A percentile compares a stretch with the other conserved stretches of the same genome.
Evolutionary conservation across 345 rosid genomes (phyloP).

Genomic region (Gynandropsis gynandra): DNA sequence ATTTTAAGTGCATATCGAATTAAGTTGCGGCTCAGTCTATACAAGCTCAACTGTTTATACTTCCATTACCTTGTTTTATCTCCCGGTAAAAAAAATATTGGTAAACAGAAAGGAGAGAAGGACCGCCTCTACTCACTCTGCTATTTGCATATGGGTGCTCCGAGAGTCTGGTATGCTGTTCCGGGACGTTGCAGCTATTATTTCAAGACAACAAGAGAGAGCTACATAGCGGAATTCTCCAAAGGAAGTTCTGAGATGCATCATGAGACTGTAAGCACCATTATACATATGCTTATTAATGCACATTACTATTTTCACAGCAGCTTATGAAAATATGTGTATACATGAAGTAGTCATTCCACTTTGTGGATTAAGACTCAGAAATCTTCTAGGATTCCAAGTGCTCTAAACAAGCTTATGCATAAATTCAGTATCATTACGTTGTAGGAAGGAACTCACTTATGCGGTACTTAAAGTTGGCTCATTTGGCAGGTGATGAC

Average conservation of each 20-base stretch:
- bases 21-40: too few relatives aligned
- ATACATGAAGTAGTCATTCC: too few relatives aligned
- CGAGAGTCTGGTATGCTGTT: slow-evolving; percentile 56
- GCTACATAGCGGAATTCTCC: slow-evolving; percentile 25
- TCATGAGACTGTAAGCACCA: slow-evolving; percentile 38
- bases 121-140: slow-evolving; percentile 52
- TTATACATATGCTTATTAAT: background rate
- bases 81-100: slow-evolving; percentile 21
- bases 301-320: slow-evolving; percentile 11
- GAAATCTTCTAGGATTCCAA: background rate
- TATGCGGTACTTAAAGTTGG: too few relatives aligned
- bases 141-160: slow-evolving; percentile 64
- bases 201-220: slow-evolving; percentile 36
- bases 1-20: slow-evolving; percentile 3
- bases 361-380: too few relatives aligned
- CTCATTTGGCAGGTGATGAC: slow-evolving; percentile 35
- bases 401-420: slow-evolving; percentile 13
- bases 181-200: slow-evolving; percentile 38
- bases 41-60: too few relatives aligned
- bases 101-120: slow-evolving; percentile 56
- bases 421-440: background rate
- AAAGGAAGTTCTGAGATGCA: slow-evolving; percentile 24
- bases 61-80: slow-evolving; percentile 12
- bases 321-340: background rate
- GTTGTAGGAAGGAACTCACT: too few relatives aligned